phyloP scores from a whole-genome alignment of 2,329 filamentous ascomycete species.

The Phyllosticta ampelicida region DNA sequence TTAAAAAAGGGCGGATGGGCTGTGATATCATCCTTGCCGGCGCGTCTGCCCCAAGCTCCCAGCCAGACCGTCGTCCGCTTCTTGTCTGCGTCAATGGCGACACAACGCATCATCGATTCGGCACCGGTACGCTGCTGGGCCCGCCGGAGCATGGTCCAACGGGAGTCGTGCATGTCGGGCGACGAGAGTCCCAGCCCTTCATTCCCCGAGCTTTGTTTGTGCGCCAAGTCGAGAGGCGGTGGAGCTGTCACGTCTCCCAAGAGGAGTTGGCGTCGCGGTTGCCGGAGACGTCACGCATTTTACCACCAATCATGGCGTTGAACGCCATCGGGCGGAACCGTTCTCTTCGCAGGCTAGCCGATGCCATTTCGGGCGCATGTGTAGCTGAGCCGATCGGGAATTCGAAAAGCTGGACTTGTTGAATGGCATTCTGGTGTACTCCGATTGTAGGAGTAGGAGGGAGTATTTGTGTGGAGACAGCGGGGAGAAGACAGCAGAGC shows the following conservation, averaged over 20 bases:
- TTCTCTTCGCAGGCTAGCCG: not conserved
- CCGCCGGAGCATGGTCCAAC: not conserved
- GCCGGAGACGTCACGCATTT: slow-evolving; percentile 3
- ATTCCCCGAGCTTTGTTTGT: not conserved
- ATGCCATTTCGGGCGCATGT: not conserved
- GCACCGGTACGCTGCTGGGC: not conserved
- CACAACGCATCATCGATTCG: slow-evolving; percentile 5
- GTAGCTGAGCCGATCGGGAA: not conserved
- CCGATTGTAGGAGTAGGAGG: too few species aligned
- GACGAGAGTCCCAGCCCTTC: not conserved
- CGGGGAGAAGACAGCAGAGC: not conserved
- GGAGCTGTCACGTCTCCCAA: not conserved
- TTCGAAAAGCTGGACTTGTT: not conserved
- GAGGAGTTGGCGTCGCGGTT: slow-evolving; percentile 5
- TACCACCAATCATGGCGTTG: slow-evolving; percentile 7
- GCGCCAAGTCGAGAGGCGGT: not conserved
- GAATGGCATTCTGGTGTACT: too few species aligned
- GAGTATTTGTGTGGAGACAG: not conserved
- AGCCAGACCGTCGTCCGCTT: not conserved
- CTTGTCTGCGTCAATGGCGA: not conserved
- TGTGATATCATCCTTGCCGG: slow-evolving; percentile 8
- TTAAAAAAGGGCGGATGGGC: slow-evolving; percentile 2
- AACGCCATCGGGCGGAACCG: not conserved
- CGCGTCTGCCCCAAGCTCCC: not conserved
- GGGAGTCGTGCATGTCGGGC: not conserved